phyloP scores from a whole-genome alignment of 352 stramenopile genomes.

The Pythium scleroteichum region DNA sequence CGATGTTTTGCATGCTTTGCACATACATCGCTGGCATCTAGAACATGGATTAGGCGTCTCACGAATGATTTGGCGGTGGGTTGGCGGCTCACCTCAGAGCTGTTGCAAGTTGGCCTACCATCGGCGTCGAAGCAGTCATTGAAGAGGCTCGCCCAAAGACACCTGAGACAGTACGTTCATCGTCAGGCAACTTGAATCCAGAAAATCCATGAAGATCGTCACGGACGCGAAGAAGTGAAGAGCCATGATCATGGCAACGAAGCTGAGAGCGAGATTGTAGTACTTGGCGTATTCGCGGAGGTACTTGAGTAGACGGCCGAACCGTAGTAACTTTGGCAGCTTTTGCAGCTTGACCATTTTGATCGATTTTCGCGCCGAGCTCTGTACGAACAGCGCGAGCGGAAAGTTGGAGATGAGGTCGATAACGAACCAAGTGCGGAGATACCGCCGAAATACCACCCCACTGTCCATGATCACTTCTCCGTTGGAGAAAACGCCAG shows the following conservation, averaged over 20 bases:
- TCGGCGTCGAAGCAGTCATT: conserved; percentile 52
- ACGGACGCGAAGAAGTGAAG: conserved; percentile 60
- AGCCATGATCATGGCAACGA: conserved; percentile 62
- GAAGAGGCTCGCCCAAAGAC: conserved; percentile 71
- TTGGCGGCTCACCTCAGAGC: conserved; percentile 43
- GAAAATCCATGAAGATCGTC: too few relatives aligned
- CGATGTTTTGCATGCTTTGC: conserved; percentile 69
- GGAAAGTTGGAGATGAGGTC: conserved; percentile 85
- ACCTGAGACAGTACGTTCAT: conserved; percentile 23
- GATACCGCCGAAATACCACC: conserved; percentile 62
- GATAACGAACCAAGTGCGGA: conserved; percentile 80
- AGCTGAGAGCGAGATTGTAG: conserved; percentile 77
- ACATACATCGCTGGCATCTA: conserved; percentile 69
- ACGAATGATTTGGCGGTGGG: too few relatives aligned
- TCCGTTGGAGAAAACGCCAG: conserved; percentile 69
- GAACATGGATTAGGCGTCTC: neutral
- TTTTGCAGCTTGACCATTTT: conserved; percentile 88
- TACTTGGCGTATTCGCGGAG: conserved; percentile 84
- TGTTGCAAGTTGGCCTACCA: conserved; percentile 35
- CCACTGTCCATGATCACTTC: conserved; percentile 81
- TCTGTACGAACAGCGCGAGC: conserved; percentile 62
- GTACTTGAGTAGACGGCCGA: conserved; percentile 75
- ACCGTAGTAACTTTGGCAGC: conserved; percentile 78
- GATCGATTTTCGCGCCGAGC: conserved; percentile 60
- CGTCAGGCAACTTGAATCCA: too few relatives aligned